Conservation (phyloP, 768 basidiomycete species). For the Glaciozyma antarctica region DNA sequence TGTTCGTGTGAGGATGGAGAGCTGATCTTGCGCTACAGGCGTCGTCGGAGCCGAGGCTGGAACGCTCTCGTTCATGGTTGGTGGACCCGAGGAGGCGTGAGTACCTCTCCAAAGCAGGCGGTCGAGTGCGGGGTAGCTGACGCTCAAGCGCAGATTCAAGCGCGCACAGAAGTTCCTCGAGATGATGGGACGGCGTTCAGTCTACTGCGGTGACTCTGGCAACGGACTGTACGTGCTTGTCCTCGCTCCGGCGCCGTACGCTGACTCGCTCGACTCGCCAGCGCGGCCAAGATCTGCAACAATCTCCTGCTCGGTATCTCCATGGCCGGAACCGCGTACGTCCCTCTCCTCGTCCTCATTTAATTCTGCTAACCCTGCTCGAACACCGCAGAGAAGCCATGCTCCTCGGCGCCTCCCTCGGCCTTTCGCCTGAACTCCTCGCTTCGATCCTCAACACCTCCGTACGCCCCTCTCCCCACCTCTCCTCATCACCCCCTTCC, state of each 20-base stretch:
- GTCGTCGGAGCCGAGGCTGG: conserved; percentile 79
- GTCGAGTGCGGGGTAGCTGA: background rate
- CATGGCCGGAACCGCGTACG: conserved; percentile 34
- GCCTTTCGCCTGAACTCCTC: conserved; percentile 62
- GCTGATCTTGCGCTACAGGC: conserved; percentile 35
- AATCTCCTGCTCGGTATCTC: conserved; percentile 58
- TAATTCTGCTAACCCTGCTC: background rate
- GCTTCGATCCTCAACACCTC: conserved; percentile 69
- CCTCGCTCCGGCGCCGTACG: background rate
- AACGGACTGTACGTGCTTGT: conserved; percentile 48
- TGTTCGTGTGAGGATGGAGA: conserved; percentile 6
- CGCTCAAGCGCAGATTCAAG: conserved; percentile 10
- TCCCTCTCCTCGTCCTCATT: background rate
- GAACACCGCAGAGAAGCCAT: conserved; percentile 54
- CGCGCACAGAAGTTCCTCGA: conserved; percentile 52
- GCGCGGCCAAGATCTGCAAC: conserved; percentile 81
- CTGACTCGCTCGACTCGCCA: background rate
- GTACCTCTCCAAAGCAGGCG: background rate
- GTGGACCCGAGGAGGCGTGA: conserved; percentile 55
- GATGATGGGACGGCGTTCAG: conserved; percentile 69
- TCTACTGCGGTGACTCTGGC: conserved; percentile 73
- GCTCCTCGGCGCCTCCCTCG: conserved; percentile 73
- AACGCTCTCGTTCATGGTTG: conserved; percentile 83
- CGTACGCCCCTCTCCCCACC: conserved; percentile 17
- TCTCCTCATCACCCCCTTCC: background rate